Base-by-base conservation (phyloP, 108 stramenopile genomes). In the Cyclotella sp. region DNA sequence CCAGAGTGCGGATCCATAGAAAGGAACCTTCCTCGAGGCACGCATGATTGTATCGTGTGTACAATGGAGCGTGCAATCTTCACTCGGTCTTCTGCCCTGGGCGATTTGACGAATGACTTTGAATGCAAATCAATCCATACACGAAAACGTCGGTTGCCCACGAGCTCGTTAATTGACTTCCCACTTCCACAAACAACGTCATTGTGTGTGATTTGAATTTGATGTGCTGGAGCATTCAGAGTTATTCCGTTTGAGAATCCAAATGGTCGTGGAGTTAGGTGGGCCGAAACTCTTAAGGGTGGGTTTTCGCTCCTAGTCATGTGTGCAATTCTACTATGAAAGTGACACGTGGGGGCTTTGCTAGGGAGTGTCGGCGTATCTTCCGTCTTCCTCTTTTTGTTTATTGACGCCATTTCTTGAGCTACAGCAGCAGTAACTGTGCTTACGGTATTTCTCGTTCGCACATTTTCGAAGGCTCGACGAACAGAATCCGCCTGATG, bases 101-200 rank as follows among this genome's bases (percentile, higher is more conserved):
- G 40, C 15, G 76, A 76, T 55, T 75, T 76, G 54, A 76, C 75
- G 47, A 78, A 82, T 19, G 71, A 15, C 30, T 44, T 51, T n/a
- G 10, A 52, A 40, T 78, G 70, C 4, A 78, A 15, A 39, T 78
- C 63, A 61, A 82, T 72, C 81, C 76, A 82, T 0, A 82, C 81
- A 30, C 72, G 61, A 63, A 66, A 82, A 12, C 81, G 81, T 53
- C 67, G 41, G 47, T 82, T 82, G 15, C 81, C 81, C 16, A 82
- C 72, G 8, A 82, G 77, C 6, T 68, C 73, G 6, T 52, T 51
- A 14, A 77, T 82, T 11, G 63, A 74, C 71, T 73, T 74, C 11
- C 81, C 77, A 14, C 27, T 39, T 34, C 77, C 81, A 29, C 77
- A 77, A 19, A 82, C 73, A 16, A 82, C 77, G 34, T 77, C 81